phyloP scores from a whole-genome alignment of 257 asterid species.

The Fraxinus cuspidata region DNA sequence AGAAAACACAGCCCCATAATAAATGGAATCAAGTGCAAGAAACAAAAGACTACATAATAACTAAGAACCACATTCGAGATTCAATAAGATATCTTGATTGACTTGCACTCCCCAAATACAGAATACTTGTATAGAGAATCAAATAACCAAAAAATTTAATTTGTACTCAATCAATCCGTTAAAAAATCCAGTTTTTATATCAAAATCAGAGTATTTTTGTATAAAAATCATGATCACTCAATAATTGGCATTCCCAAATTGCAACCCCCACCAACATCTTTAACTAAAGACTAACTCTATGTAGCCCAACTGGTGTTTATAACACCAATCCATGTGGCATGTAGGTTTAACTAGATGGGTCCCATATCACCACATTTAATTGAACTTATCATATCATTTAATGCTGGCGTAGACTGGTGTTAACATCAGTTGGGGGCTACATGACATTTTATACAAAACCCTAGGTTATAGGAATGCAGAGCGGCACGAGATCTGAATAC shows the following conservation, averaged over 20 bases:
- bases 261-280: neutral
- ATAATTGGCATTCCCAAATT: slow-evolving; percentile 3
- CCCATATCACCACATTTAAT: neutral
- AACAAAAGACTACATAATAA: neutral
- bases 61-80: neutral
- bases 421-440: no score
- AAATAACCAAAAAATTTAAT: slow-evolving; percentile 8
- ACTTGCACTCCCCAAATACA: slow-evolving; percentile 21
- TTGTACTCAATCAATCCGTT: slow-evolving; percentile 19
- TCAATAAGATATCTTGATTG: slow-evolving; percentile 23
- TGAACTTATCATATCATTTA: neutral
- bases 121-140: slow-evolving; percentile 18
- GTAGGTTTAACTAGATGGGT: no score
- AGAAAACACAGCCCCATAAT: neutral
- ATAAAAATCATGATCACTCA: neutral
- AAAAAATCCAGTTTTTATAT: neutral
- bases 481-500: slow-evolving; percentile 17
- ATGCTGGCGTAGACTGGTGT: no score
- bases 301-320: no score
- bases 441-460: neutral
- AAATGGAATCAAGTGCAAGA: neutral
- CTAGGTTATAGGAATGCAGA: slow-evolving; percentile 17
- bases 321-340: no score
- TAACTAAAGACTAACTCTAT: neutral
- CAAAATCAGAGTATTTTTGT: neutral